phyloP scores from a whole-genome alignment of 2,329 filamentous ascomycete species.

The Pyrenophora teres region DNA sequence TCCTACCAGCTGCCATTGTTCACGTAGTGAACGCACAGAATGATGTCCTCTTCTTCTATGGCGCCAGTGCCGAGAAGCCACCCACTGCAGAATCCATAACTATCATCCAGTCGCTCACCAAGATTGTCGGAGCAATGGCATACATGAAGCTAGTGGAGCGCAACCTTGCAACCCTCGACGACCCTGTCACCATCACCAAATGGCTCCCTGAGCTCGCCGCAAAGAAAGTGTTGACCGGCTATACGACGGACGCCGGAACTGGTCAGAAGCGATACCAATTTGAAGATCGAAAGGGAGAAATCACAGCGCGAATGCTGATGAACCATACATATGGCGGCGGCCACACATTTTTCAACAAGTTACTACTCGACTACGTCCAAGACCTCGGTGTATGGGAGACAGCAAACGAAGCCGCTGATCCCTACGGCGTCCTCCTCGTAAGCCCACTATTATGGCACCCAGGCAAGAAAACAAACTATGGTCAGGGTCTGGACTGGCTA shows the following conservation, averaged over 20 bases:
- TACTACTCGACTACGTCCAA: conserved; percentile 37
- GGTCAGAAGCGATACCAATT: conserved; percentile 18
- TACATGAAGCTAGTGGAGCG: conserved; percentile 33
- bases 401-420: conserved; percentile 21
- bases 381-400: conserved; percentile 12
- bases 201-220: conserved; percentile 27
- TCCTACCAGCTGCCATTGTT: conserved; percentile 25
- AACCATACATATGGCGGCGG: conserved; percentile 56
- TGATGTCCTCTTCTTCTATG: conserved; percentile 26
- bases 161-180: conserved; percentile 22
- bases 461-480: conserved; percentile 57
- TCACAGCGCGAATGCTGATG: conserved; percentile 48
- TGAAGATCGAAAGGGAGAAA: conserved; percentile 15
- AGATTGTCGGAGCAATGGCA: conserved; percentile 31
- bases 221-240: conserved; percentile 26
- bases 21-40: conserved; percentile 24
- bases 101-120: conserved; percentile 28
- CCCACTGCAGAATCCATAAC: conserved; percentile 20
- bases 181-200: conserved; percentile 16
- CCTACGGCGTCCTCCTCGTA: conserved; percentile 16
- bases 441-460: conserved; percentile 45
- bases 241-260: background rate
- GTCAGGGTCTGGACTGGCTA: conserved; percentile 57
- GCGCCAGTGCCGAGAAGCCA: conserved; percentile 10
- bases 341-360: conserved; percentile 50